Conservation (phyloP, 331 rosid genomes). For the Phaseolus coccineus region DNA sequence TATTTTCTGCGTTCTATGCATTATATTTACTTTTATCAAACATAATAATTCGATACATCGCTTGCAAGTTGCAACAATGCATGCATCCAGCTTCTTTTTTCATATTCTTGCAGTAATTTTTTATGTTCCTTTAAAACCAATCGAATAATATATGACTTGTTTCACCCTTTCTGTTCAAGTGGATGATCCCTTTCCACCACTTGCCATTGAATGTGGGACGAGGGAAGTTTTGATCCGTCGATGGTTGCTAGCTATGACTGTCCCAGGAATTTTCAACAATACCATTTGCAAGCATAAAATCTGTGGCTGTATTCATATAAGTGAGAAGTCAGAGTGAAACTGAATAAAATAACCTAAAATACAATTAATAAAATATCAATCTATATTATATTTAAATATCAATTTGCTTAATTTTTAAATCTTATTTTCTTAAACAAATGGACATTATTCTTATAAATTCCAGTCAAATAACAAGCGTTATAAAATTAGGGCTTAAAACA, state of each 20-base stretch:
- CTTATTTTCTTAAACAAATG: too few relatives aligned
- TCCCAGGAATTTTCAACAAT: not conserved
- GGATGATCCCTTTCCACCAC: constrained; percentile 24
- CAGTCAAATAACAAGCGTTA: too few relatives aligned
- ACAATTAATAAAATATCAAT: too few relatives aligned
- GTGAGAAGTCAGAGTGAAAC: too few relatives aligned
- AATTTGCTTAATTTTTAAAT: too few relatives aligned
- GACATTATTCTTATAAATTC: too few relatives aligned
- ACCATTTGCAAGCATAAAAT: not conserved
- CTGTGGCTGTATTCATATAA: not conserved
- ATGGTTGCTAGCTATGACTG: constrained; percentile 30
- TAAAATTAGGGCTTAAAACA: too few relatives aligned
- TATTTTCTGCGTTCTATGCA: not conserved
- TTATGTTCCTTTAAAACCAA: not conserved
- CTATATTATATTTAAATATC: too few relatives aligned
- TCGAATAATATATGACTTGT: not conserved
- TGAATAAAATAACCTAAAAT: too few relatives aligned
- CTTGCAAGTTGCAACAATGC: constrained; percentile 24
- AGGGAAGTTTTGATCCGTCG: constrained; percentile 26
- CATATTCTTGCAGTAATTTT: not conserved
- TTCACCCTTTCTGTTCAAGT: constrained; percentile 6
- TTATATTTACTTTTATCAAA: constrained; percentile 8
- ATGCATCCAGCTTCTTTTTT: not conserved
- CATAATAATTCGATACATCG: not conserved
- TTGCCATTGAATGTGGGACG: constrained; percentile 2